Evolutionary conservation across 2,329 filamentous ascomycete genomes (phyloP), one percentile per base, ranked within the genome.

Genomic region (Boeremia lycopersici): DNA sequence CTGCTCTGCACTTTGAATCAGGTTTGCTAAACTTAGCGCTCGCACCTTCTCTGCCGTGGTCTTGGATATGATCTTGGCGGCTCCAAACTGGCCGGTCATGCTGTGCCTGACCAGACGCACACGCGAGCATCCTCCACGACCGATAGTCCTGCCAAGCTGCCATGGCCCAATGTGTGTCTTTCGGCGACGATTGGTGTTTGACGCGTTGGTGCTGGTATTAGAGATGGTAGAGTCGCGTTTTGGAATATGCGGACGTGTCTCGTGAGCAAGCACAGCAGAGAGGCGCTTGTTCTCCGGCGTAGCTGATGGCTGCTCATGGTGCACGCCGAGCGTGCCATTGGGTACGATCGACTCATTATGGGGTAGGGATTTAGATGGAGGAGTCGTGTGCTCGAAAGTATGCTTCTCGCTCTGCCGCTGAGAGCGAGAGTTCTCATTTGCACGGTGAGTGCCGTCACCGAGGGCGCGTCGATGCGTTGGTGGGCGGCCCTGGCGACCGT

Each of bases 11-110:
- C 87, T 89, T 64, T 87, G 84, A 69, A 93, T 91, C 60, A 97
- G 84, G 43, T 90, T 89, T 12, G 89, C 89, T 72, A 97, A 83
- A 73, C 93, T 97, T 62, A 91, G 88, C 46, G 92, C 91, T 60
- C 95, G 89, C 1, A 91, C 88, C 68, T 93, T 84, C 56, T 90
- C 87, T 11, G 90, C 91, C 47, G 86, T 89, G 53, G 74, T 73
- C 74, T 96, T 93, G 53, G 91, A 91, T 26, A 99, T 90, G 67
- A 99, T 98, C 79, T 99, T 99, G 71, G 97, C 89, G 2, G 95
- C 95, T 4, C 92, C 95, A 44, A 88, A 82, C 68, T 96, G 89
- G 9, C 89, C 86, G 4, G 91, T 95, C 19, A 86, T 77, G 23
- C 82, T 83, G 77, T 99, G 93, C 59, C 91, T 87, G 19, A 93